Conservation (phyloP, 225 moss, liverwort and hornwort species). For the Neckera pumila region DNA sequence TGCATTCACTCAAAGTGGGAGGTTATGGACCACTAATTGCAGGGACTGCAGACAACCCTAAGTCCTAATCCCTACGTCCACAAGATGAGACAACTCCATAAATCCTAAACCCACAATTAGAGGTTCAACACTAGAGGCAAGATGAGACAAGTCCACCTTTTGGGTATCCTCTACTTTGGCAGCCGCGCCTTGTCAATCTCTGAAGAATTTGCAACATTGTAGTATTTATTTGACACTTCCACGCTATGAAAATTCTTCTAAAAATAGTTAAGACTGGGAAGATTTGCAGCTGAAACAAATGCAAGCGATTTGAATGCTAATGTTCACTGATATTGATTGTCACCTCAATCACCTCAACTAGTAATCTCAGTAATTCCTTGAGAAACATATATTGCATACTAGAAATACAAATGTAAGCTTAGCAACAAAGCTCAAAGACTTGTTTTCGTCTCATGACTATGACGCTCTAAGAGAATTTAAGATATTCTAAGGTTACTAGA, state of each 20-base stretch:
- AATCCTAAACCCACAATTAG: too few species aligned
- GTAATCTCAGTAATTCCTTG: not conserved
- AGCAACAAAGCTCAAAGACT: not conserved
- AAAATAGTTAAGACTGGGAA: not conserved
- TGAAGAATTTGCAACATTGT: not conserved
- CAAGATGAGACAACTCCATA: too few species aligned
- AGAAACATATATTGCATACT: not conserved
- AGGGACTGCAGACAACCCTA: not conserved
- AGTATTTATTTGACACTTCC: not conserved
- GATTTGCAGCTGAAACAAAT: not conserved
- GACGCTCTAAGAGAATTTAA: not conserved
- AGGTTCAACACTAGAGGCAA: too few species aligned
- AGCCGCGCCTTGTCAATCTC: not conserved
- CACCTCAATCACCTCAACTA: not conserved
- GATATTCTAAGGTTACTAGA: not conserved
- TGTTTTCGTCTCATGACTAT: not conserved
- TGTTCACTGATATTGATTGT: not conserved
- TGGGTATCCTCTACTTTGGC: not conserved
- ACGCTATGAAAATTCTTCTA: not conserved
- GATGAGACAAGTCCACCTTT: too few species aligned
- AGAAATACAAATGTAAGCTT: not conserved
- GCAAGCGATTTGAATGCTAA: not conserved
- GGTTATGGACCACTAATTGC: not conserved
- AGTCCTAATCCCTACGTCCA: too few species aligned
- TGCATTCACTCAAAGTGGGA: not conserved